Conservation (phyloP, 176 grass and related monocot genomes). For the Poa pratensis region DNA sequence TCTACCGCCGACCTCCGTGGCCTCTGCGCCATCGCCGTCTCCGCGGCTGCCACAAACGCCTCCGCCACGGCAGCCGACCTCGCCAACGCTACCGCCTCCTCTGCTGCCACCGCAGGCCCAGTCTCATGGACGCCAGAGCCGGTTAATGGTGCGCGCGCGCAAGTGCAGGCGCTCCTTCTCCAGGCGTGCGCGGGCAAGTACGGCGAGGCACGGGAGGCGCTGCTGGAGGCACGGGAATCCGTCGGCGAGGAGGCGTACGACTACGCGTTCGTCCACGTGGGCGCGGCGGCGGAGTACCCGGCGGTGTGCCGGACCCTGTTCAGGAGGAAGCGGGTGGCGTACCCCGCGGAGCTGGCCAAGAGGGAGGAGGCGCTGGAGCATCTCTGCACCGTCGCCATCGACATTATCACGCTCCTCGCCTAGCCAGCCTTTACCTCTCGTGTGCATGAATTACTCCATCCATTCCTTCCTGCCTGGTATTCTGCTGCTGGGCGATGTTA, state of each 20-base stretch:
- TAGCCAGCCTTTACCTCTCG: not conserved
- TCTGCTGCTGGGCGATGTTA: not conserved
- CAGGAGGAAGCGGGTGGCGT: conserved; percentile 34
- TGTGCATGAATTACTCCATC: not conserved
- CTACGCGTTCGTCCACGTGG: conserved; percentile 71
- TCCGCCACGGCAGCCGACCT: conserved; percentile 50
- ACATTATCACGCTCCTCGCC: conserved; percentile 73
- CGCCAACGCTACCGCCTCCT: conserved; percentile 30
- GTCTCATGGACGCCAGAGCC: not conserved
- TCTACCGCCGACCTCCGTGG: conserved; percentile 58
- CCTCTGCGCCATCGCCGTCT: conserved; percentile 64
- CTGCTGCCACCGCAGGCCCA: not conserved
- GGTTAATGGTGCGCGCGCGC: not conserved
- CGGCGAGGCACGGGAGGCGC: conserved; percentile 52
- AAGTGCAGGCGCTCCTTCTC: conserved; percentile 13
- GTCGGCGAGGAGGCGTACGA: conserved; percentile 61
- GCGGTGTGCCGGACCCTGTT: conserved; percentile 63
- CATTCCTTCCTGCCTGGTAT: not conserved
- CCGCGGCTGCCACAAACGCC: conserved; percentile 57
- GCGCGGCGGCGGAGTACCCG: conserved; percentile 85
- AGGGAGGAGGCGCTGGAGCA: conserved; percentile 60
- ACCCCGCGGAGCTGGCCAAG: conserved; percentile 56
- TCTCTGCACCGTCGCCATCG: conserved; percentile 70
- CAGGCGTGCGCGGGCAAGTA: conserved; percentile 66
- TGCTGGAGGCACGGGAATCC: conserved; percentile 48